Conservation (phyloP, 2,329 filamentous ascomycete genomes). For the Tolypocladium tundrense region DNA sequence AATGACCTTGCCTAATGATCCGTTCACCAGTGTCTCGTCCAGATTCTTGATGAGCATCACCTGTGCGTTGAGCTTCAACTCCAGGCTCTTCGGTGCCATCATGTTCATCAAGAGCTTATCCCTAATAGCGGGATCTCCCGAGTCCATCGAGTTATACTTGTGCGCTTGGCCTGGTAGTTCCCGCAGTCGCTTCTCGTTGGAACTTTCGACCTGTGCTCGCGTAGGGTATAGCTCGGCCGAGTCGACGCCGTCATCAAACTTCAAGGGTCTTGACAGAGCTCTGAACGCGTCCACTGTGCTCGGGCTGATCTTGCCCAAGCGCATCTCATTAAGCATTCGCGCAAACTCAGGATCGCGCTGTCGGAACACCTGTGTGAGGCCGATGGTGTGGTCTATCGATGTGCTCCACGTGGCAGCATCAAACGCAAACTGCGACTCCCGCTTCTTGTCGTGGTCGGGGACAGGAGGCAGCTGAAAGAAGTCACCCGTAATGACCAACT, state of each 20-base stretch:
- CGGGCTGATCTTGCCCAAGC: conserved; percentile 70
- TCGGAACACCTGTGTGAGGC: conserved; percentile 89
- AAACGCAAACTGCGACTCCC: conserved; percentile 78
- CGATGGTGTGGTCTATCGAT: conserved; percentile 90
- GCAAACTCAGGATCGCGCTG: conserved; percentile 87
- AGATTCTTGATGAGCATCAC: conserved; percentile 99
- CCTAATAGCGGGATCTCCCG: conserved; percentile 59
- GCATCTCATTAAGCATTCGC: conserved; percentile 95
- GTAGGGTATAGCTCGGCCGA: conserved; percentile 87
- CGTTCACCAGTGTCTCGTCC: conserved; percentile 88
- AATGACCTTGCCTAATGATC: conserved; percentile 75
- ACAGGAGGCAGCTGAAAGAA: conserved; percentile 97
- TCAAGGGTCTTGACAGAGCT: conserved; percentile 58
- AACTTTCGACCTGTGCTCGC: conserved; percentile 75
- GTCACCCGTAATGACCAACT: conserved; percentile 89
- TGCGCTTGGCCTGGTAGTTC: conserved; percentile 58
- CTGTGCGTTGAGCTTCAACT: conserved; percentile 83
- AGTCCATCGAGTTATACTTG: conserved; percentile 65
- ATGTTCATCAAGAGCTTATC: conserved; percentile 78
- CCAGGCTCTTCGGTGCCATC: conserved; percentile 78
- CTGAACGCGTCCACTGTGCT: conserved; percentile 69
- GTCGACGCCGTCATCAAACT: conserved; percentile 61
- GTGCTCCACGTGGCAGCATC: conserved; percentile 87
- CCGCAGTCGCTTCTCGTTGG: conserved; percentile 66
- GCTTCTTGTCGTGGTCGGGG: conserved; percentile 57